Percentiles rank a stretch among this genome's conserved stretches.
phyloP scores from a whole-genome alignment of 2,329 filamentous ascomycete genomes.

The Tolypocladium tropicale region DNA sequence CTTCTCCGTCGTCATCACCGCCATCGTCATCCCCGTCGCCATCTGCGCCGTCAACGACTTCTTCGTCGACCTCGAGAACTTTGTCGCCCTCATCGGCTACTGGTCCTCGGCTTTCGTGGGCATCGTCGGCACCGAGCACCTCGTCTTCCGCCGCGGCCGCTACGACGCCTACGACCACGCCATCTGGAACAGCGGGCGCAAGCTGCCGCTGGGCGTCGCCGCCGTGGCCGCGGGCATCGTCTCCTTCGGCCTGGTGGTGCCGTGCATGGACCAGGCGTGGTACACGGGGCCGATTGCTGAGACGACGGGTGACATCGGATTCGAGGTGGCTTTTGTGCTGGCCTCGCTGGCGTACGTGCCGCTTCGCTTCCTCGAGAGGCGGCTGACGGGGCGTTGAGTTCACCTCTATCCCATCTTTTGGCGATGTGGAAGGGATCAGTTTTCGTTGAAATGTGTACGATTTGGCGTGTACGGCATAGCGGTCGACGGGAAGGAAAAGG shows the following conservation, averaged over 20 bases:
- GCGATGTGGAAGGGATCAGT: not conserved
- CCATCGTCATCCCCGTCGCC: constrained; percentile 48
- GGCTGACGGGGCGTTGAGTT: constrained; percentile 16
- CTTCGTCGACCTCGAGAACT: constrained; percentile 46
- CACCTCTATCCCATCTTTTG: not conserved
- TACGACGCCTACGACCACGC: constrained; percentile 34
- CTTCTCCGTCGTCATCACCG: constrained; percentile 47
- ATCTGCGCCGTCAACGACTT: constrained; percentile 46
- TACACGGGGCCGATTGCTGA: constrained; percentile 50
- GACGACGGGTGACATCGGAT: constrained; percentile 53
- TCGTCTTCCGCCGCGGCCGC: constrained; percentile 35
- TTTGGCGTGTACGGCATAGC: not conserved
- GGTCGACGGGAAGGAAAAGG: not conserved
- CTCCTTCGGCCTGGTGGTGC: constrained; percentile 42
- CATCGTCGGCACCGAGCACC: constrained; percentile 36
- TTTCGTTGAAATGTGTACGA: not conserved
- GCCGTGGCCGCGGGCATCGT: constrained; percentile 34
- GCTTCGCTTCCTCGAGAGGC: constrained; percentile 34
- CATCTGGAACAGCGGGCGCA: constrained; percentile 34
- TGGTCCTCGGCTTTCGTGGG: constrained; percentile 46
- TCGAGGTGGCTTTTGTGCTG: constrained; percentile 50
- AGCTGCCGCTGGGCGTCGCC: constrained; percentile 35
- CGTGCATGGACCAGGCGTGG: constrained; percentile 51
- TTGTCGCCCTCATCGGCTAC: constrained; percentile 46
- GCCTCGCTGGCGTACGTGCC: constrained; percentile 37